A percentile compares a stretch with the other conserved stretches of the same genome.
These are phyloP conservation scores for Fraxinus excelsior DNA, from an alignment of 257 asterid species.

Conservation along the genomic window DNA sequence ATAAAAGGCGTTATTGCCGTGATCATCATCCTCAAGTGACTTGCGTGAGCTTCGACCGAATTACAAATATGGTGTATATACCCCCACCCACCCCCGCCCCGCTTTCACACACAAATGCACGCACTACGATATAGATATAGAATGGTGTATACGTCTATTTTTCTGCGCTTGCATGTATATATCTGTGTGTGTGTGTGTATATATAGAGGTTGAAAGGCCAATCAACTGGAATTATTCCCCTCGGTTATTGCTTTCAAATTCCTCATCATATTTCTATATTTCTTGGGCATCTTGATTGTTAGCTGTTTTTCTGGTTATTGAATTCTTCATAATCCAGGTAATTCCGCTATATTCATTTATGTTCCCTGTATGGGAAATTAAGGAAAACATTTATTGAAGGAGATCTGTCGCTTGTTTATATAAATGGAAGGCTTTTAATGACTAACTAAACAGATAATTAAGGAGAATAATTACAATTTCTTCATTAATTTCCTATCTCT, in stretches of 20 bases:
- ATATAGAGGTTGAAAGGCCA: not conserved
- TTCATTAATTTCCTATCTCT: not conserved
- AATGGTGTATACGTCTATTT: not conserved
- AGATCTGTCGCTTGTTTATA: not conserved
- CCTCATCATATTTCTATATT: not conserved
- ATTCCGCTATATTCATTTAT: not conserved
- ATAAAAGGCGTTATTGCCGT: conserved; percentile 5
- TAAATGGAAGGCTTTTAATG: not conserved
- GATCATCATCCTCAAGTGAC: not conserved
- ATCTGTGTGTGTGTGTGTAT: not conserved
- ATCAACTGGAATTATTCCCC: not conserved
- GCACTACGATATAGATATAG: not conserved
- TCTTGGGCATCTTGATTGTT: not conserved
- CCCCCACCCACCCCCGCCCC: not conserved
- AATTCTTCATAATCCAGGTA: not conserved
- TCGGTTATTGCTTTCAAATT: not conserved
- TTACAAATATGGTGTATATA: not conserved
- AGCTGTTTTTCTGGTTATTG: not conserved
- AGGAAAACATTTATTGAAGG: not conserved
- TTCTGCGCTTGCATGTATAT: not conserved
- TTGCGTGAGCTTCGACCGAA: not conserved
- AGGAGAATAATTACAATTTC: not conserved
- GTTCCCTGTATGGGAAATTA: not conserved
- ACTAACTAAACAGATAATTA: not conserved
- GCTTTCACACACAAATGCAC: conserved; percentile 7